Evolutionary conservation across 352 stramenopile genomes (phyloP), one percentile per base, ranked within the genome.

Genomic region (Phytophthora aleatoria): DNA sequence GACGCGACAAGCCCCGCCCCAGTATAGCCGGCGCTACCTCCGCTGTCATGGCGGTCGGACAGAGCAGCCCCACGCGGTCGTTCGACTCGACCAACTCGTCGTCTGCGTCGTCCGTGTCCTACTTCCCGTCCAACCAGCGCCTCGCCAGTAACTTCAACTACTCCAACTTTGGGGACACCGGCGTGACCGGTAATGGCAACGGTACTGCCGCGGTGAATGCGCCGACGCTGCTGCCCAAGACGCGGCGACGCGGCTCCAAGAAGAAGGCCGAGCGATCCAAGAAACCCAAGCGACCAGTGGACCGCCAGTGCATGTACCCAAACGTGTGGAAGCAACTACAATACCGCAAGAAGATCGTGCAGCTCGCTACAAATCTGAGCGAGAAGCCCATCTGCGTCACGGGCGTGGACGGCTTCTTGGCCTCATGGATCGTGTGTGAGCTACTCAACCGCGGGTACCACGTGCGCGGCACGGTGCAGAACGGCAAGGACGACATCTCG

Each of bases 381-480:
- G 77, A 90, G 26, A 94, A 94, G 30, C 87, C 87, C 20, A 90
- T 96, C 35, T 96, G 87, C 20, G 87, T 96, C 28, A 96, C 88
- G 10, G 88, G 88, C 35, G 88, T 95, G 7, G 87, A 96, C 58
- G 85, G 85, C 13, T 96, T 96, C 47, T 54, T 95, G 52, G 84
- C 83, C 15, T 91, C 88, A 15, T 96, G 88, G 88, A 90, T 95
- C 67, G 88, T 94, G 26, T 84, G 69, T 52, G 87, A 96, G 61
- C 67, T 96, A 38, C 69, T 96, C 0, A 79, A 63, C 36, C 76
- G 81, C 36, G 88, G 88, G 7, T 96, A 95, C 52, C 86, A 79
- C 30, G 88, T 96, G 36, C 85, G 86, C 30, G 88, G 88, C 26
- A 96, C 88, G 1, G 86, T 96, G 39, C 86, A 96, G 67, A 96